A percentile compares a stretch with the other conserved stretches of the same genome.
These are phyloP conservation scores for Stagonosporopsis chrysanthemi DNA, from an alignment of 2,329 filamentous ascomycete species.

Conservation along the genomic window DNA sequence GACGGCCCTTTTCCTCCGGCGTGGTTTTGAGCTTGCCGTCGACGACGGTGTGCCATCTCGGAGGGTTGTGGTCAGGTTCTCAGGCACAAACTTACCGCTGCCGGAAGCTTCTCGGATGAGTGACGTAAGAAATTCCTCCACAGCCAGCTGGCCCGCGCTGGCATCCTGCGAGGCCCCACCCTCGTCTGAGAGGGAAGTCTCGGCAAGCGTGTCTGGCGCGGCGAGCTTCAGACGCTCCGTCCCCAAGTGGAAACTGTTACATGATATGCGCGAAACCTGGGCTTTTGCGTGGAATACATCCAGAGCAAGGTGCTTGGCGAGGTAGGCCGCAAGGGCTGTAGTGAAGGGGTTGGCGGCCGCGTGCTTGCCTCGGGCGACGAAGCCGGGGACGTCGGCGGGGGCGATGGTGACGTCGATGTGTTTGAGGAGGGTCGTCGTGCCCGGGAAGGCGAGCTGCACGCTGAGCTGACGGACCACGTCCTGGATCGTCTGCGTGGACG, in stretches of 20 bases:
- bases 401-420: slow-evolving; percentile 55
- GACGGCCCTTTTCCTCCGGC: slow-evolving; percentile 37
- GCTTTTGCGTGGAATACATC: slow-evolving; percentile 50
- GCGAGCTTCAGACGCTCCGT: slow-evolving; percentile 51
- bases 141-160: slow-evolving; percentile 43
- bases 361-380: slow-evolving; percentile 39
- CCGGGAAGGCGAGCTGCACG: slow-evolving; percentile 47
- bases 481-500: slow-evolving; percentile 40
- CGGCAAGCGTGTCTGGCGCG: slow-evolving; percentile 36
- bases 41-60: slow-evolving; percentile 12
- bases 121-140: slow-evolving; percentile 41
- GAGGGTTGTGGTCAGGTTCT: not conserved
- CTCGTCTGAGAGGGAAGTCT: slow-evolving; percentile 36
- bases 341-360: slow-evolving; percentile 47
- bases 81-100: not conserved
- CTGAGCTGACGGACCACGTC: slow-evolving; percentile 45
- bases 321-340: slow-evolving; percentile 49
- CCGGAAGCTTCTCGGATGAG: slow-evolving; percentile 41
- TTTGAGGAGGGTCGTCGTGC: slow-evolving; percentile 45
- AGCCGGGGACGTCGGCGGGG: slow-evolving; percentile 49
- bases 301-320: slow-evolving; percentile 52
- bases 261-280: slow-evolving; percentile 52
- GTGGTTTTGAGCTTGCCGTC: slow-evolving; percentile 24
- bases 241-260: slow-evolving; percentile 52
- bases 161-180: slow-evolving; percentile 31